A percentile compares a stretch with the other conserved stretches of the same genome.
Conservation (phyloP, 768 basidiomycete species). For the Auricularia auricula-judae region DNA sequence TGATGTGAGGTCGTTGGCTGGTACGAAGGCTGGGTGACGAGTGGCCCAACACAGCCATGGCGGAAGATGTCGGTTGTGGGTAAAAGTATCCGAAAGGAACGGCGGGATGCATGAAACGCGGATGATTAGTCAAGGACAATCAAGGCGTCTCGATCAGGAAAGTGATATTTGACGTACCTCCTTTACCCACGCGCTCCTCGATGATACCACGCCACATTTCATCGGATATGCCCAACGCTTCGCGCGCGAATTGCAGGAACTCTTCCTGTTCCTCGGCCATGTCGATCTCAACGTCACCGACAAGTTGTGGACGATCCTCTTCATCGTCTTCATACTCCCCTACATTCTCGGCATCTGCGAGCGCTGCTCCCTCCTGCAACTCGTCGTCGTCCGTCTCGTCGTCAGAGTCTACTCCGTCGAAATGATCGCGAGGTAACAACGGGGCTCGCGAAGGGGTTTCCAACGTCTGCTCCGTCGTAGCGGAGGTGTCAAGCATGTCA, state of each 20-base stretch:
- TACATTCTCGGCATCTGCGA: conserved; percentile 18
- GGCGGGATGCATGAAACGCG: neutral
- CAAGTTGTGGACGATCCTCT: conserved; percentile 73
- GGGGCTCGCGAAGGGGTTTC: conserved; percentile 57
- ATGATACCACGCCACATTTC: conserved; percentile 87
- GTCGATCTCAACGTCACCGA: conserved; percentile 77
- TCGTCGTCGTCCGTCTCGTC: conserved; percentile 70
- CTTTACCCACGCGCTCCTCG: conserved; percentile 60
- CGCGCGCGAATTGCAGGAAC: conserved; percentile 89
- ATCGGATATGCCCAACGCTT: conserved; percentile 79
- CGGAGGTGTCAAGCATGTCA: no score
- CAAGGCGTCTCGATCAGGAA: conserved; percentile 3
- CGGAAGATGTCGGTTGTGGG: neutral
- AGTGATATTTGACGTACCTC: conserved; percentile 45
- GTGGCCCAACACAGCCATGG: neutral
- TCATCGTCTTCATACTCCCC: conserved; percentile 49
- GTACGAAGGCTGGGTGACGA: neutral
- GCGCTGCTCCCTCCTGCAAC: conserved; percentile 10
- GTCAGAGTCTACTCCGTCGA: conserved; percentile 88
- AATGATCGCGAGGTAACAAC: conserved; percentile 69
- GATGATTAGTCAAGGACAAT: neutral
- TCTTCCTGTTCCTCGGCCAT: conserved; percentile 93
- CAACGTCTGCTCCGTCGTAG: neutral
- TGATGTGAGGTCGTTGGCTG: neutral
- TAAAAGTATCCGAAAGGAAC: neutral